These are phyloP conservation scores for Candida mattraensis DNA, from an alignment of 805 yeast genomes.

Conservation along the genomic window DNA sequence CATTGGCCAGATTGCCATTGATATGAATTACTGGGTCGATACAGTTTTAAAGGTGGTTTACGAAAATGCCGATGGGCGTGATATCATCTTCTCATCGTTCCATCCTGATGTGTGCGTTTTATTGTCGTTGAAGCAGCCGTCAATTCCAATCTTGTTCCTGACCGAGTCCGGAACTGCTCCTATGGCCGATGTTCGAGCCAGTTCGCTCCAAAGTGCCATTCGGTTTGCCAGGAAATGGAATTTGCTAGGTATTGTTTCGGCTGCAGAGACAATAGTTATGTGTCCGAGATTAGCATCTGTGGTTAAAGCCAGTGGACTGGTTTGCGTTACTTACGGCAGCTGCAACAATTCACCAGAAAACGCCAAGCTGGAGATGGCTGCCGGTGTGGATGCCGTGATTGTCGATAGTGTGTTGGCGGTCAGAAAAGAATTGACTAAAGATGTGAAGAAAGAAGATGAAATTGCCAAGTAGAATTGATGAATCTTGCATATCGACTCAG, in stretches of 20 bases:
- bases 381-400: constrained; percentile 98
- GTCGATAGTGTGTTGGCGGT: constrained; percentile 93
- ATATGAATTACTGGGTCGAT: constrained; percentile 85
- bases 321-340: constrained; percentile 89
- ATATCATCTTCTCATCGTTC: constrained; percentile 87
- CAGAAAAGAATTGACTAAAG: constrained; percentile 65
- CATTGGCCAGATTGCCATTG: constrained; percentile 81
- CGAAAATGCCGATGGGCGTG: constrained; percentile 76
- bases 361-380: constrained; percentile 81
- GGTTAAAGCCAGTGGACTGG: constrained; percentile 88
- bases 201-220: constrained; percentile 86
- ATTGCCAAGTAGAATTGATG: constrained; percentile 10
- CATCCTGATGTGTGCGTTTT: constrained; percentile 90
- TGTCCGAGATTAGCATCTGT: constrained; percentile 89
- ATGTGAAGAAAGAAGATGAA: constrained; percentile 15
- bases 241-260: constrained; percentile 86
- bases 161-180: constrained; percentile 82
- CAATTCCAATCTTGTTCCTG: constrained; percentile 84
- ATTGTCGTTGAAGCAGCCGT: constrained; percentile 87
- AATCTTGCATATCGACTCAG: no score
- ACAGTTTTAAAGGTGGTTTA: constrained; percentile 78
- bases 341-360: constrained; percentile 82
- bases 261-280: constrained; percentile 79
- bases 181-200: constrained; percentile 91
- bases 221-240: constrained; percentile 91